phyloP scores from a whole-genome alignment of 305 asterid species.

The Nicotiana rustica region DNA sequence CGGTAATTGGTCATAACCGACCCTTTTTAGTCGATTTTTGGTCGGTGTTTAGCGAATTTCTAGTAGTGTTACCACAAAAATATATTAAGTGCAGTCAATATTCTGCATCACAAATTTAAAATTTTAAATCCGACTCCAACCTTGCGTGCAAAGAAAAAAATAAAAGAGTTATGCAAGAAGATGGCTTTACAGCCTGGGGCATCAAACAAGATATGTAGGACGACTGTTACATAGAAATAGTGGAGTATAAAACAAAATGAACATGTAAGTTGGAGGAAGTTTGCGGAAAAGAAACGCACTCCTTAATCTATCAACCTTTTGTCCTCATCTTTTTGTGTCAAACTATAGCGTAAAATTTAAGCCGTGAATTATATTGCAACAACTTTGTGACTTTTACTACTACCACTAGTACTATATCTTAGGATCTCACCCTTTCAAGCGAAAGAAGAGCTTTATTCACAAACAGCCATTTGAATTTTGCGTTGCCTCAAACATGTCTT shows the following conservation, averaged over 20 bases:
- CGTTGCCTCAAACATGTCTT: conserved; percentile 46
- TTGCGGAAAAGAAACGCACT: conserved; percentile 42
- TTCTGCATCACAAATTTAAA: too few relatives aligned
- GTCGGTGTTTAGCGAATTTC: too few relatives aligned
- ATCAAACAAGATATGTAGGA: neutral
- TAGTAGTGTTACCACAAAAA: neutral
- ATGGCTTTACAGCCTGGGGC: neutral
- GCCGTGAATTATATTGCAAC: conserved; percentile 19
- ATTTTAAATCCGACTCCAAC: too few relatives aligned
- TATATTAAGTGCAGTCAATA: too few relatives aligned
- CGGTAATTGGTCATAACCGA: too few relatives aligned
- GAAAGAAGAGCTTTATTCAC: too few relatives aligned
- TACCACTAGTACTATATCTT: neutral
- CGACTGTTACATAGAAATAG: neutral
- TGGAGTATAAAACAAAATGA: neutral
- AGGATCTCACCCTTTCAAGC: neutral
- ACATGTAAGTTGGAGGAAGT: neutral
- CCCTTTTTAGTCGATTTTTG: too few relatives aligned
- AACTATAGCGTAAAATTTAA: conserved; percentile 52
- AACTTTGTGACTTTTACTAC: too few relatives aligned
- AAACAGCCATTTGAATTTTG: too few relatives aligned
- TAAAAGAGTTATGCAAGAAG: neutral
- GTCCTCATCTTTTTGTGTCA: neutral
- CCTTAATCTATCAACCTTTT: neutral
- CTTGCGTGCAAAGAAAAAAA: neutral